Conservation (phyloP, 192 early-diverging fungal species). For the Coemansia sp. region DNA sequence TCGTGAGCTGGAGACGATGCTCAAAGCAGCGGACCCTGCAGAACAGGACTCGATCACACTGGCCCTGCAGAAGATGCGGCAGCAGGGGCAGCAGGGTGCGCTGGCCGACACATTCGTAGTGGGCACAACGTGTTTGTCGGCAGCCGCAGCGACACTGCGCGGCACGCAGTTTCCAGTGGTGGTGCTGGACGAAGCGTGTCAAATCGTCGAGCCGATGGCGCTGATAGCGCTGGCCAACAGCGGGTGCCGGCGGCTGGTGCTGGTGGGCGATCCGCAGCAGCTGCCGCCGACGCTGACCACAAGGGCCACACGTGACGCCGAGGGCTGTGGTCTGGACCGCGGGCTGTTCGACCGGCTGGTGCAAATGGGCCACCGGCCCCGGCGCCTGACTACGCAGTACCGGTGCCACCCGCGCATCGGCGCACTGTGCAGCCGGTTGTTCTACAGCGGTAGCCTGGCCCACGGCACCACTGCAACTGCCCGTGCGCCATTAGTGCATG, state of each 20-base stretch:
- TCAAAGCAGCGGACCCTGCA: conserved; percentile 55
- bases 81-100: conserved; percentile 35
- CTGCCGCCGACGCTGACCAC: conserved; percentile 80
- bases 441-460: conserved; percentile 37
- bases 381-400: conserved; percentile 52
- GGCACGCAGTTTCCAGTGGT: conserved; percentile 62
- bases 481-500: conserved; percentile 29
- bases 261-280: conserved; percentile 89
- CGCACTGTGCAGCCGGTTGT: conserved; percentile 47
- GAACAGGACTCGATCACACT: conserved; percentile 51
- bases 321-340: conserved; percentile 67
- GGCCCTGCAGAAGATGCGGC: conserved; percentile 43
- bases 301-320: conserved; percentile 32
- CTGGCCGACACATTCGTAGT: conserved; percentile 56
- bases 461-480: conserved; percentile 33
- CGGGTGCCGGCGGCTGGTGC: conserved; percentile 58
- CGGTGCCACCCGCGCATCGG: conserved; percentile 57
- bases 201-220: conserved; percentile 86
- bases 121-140: conserved; percentile 81
- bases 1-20: conserved; percentile 74
- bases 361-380: conserved; percentile 47
- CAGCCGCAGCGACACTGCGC: conserved; percentile 70
- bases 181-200: conserved; percentile 84
- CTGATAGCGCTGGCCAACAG: conserved; percentile 75
- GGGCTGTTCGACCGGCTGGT: conserved; percentile 79